phyloP scores from a whole-genome alignment of 129 eudicot species.

The Deinandra increscens region DNA sequence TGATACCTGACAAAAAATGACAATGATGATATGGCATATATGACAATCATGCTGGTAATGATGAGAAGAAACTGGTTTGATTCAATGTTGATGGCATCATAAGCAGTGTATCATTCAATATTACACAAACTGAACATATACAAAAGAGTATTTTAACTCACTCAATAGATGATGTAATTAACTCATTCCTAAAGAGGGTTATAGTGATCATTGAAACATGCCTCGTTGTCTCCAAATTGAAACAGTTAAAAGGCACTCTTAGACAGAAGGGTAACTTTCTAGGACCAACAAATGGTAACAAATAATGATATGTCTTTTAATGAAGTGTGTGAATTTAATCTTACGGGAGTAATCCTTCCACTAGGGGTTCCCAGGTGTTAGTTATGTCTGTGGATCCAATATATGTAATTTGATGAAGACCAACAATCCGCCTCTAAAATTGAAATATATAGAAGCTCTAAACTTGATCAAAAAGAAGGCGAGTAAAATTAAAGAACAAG shows the following conservation, averaged over 20 bases:
- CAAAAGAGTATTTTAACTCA: slow-evolving; percentile 33
- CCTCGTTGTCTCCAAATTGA: slow-evolving; percentile 82
- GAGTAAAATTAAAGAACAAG: no score
- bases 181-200: slow-evolving; percentile 73
- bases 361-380: slow-evolving; percentile 98
- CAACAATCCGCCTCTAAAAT: slow-evolving; percentile 87
- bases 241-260: not conserved
- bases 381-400: slow-evolving; percentile 90
- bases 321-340: slow-evolving; percentile 15
- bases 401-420: slow-evolving; percentile 89
- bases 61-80: not conserved
- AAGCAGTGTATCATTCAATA: not conserved
- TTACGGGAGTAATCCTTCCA: slow-evolving; percentile 98
- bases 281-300: not conserved
- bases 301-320: not conserved
- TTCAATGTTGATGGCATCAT: not conserved
- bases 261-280: not conserved
- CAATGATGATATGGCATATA: not conserved
- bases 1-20: slow-evolving; percentile 60
- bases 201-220: slow-evolving; percentile 95
- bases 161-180: slow-evolving; percentile 65
- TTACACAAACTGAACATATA: not conserved
- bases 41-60: no score
- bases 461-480: not conserved
- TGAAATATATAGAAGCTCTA: not conserved